Evolutionary conservation across 306 rosid genomes (phyloP), one percentile per base, ranked within the genome.

Genomic region (Dryas drummondii): DNA sequence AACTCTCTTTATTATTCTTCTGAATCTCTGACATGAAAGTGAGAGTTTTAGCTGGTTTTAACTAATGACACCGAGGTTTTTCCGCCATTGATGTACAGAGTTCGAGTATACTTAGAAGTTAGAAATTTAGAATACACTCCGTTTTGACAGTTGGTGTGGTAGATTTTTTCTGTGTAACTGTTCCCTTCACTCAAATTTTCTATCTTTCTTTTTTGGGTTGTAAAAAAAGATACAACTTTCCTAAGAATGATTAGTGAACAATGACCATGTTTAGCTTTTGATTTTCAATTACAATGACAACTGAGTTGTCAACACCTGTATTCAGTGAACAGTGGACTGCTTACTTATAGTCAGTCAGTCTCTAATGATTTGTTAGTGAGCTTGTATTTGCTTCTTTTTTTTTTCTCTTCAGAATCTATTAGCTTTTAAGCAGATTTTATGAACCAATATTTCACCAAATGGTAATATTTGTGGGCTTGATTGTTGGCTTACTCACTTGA

Each of bases 391-490:
- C 52, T 8, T 9, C 47, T 65, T 42, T 45, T 2, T 8, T 8
- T 61, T 27, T 13, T 12, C 6, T 48, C 26, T 47, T 12, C 63
- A 71, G 70, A 59, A 58, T 41, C 41, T 16, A 9, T 48, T 48
- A 15, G 50, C 26, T 27, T 6, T 27, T 41, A n/a, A 14, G 9
- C 73, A 56, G 78, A 14, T 72, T 78, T 58, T 45, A 9, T 32
- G 56, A 68, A 27, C 54, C n/a, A 77, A 62, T 9, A 51, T 16
- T 16, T 71, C 55, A 65, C 40, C 46, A 6, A 10, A 80, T 5
- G 32, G 15, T 67, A 71, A 55, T 69, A 81, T 66, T 55, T 27
- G 19, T 48, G 48, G 77, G 79, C 66, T 72, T 17, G 60, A 55
- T 55, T 14, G 27, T 9, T 46, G 49, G 37, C 37, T 46, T 46